phyloP scores from a whole-genome alignment of 108 stramenopile species.

The Cyclotella distinguenda region DNA sequence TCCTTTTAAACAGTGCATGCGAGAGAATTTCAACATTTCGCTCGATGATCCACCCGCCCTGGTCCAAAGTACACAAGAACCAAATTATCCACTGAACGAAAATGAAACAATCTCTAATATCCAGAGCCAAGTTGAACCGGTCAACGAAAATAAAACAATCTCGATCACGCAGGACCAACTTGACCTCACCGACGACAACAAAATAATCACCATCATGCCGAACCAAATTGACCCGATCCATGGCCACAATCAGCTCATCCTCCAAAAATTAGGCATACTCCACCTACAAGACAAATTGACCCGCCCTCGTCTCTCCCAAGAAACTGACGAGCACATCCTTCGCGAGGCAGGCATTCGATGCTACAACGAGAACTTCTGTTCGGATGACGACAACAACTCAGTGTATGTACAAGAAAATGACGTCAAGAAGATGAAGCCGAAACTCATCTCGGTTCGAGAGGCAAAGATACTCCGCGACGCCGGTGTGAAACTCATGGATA shows the following conservation, averaged over 20 bases:
- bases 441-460: conserved; percentile 9
- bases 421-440: conserved; percentile 2
- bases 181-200: too few species aligned
- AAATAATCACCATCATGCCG: too few species aligned
- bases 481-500: conserved; percentile 13
- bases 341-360: conserved; percentile 20
- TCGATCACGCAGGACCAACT: too few species aligned
- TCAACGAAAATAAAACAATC: too few species aligned
- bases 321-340: conserved; percentile 27
- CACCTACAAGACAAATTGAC: conserved; percentile 27
- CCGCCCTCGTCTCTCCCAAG: conserved; percentile 17
- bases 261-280: conserved; percentile 23
- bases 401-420: not conserved
- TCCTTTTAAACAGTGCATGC: not conserved
- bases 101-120: too few species aligned
- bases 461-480: conserved; percentile 21
- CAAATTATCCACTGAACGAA: too few species aligned
- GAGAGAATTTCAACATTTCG: not conserved
- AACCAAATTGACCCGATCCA: too few species aligned
- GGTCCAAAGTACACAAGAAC: too few species aligned
- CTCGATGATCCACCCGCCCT: too few species aligned
- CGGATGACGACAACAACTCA: not conserved
- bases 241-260: too few species aligned
- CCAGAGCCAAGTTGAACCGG: too few species aligned
- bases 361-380: not conserved